A percentile compares a stretch with the other conserved stretches of the same genome.
These are phyloP conservation scores for Amniculicola lignicola DNA, from an alignment of 495 filamentous ascomycete species.

Conservation along the genomic window DNA sequence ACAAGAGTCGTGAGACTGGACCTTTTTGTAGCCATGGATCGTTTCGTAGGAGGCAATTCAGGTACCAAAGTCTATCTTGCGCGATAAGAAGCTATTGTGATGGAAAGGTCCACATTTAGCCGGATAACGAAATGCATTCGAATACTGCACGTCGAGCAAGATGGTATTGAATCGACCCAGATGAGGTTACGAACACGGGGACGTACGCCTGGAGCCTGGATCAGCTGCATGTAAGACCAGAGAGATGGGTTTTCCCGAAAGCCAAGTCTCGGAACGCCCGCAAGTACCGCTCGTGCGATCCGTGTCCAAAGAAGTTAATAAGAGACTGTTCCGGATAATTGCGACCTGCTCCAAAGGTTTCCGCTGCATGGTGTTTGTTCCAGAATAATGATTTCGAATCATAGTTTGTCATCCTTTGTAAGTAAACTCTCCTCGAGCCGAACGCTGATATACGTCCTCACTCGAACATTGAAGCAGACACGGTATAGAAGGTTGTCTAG, in stretches of 20 bases:
- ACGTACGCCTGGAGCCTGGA: slow-evolving; percentile 5
- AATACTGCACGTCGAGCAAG: slow-evolving; percentile 1
- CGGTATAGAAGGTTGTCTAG: too few relatives aligned
- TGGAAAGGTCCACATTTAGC: slow-evolving; percentile 6
- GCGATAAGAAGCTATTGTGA: slow-evolving; percentile 3
- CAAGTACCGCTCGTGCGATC: slow-evolving; percentile 2
- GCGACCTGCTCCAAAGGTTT: background rate
- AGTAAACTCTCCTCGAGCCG: too few relatives aligned
- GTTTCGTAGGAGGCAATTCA: too few relatives aligned
- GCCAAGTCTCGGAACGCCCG: too few relatives aligned
- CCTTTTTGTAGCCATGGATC: too few relatives aligned
- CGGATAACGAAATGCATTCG: slow-evolving; percentile 15
- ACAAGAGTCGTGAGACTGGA: too few relatives aligned
- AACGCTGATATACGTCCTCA: too few relatives aligned
- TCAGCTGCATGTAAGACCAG: slow-evolving; percentile 18
- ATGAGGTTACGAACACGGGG: background rate
- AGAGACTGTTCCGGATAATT: slow-evolving; percentile 2
- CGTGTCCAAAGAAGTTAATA: slow-evolving; percentile 24
- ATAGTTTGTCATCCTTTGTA: too few relatives aligned
- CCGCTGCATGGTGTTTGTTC: too few relatives aligned
- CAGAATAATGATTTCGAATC: too few relatives aligned
- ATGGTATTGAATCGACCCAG: background rate
- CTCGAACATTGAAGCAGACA: too few relatives aligned
- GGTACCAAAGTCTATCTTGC: background rate
- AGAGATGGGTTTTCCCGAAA: slow-evolving; percentile 3